Percentiles rank a stretch among this genome's conserved stretches.
Evolutionary conservation across 2,329 filamentous ascomycete species (phyloP).

Genomic region (Xylariaceae sp.): DNA sequence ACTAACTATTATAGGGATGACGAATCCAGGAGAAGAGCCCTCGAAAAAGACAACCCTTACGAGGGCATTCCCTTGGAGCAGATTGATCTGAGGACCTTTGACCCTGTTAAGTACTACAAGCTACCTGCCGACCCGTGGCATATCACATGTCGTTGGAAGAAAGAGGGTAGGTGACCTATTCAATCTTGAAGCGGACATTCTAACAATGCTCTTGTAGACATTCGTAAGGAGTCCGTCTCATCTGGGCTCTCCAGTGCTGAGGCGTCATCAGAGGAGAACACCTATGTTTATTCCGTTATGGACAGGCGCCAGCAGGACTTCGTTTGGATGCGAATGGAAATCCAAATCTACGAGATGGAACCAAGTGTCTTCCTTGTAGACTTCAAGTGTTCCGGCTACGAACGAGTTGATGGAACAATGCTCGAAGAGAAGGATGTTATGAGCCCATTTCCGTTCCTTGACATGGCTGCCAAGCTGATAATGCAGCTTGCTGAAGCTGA

Average conservation of each 20-base stretch:
- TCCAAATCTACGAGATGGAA: constrained; percentile 95
- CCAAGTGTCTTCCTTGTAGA: constrained; percentile 93
- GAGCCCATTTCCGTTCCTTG: constrained; percentile 93
- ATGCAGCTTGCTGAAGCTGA: constrained; percentile 89
- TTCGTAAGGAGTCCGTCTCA: constrained; percentile 44
- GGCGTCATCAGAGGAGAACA: constrained; percentile 49
- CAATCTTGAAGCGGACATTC: constrained; percentile 34
- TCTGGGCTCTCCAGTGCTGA: constrained; percentile 38
- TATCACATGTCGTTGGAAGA: constrained; percentile 87
- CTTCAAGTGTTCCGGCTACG: constrained; percentile 98
- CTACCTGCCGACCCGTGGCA: constrained; percentile 96
- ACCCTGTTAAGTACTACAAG: constrained; percentile 70
- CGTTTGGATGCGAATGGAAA: constrained; percentile 93
- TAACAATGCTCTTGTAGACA: constrained; percentile 45
- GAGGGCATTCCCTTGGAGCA: constrained; percentile 36
- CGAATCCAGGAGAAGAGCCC: constrained; percentile 13
- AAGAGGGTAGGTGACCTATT: constrained; percentile 68
- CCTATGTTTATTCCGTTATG: constrained; percentile 49
- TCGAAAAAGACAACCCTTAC: constrained; percentile 36
- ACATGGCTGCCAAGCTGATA: constrained; percentile 89
- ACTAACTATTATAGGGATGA: constrained; percentile 28
- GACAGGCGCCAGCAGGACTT: constrained; percentile 64
- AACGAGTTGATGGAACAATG: constrained; percentile 74
- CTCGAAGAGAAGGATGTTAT: constrained; percentile 94
- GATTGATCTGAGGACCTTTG: constrained; percentile 48